Conservation (phyloP, 2,329 filamentous ascomycete genomes). For the Myriosclerotinia scirpicola region DNA sequence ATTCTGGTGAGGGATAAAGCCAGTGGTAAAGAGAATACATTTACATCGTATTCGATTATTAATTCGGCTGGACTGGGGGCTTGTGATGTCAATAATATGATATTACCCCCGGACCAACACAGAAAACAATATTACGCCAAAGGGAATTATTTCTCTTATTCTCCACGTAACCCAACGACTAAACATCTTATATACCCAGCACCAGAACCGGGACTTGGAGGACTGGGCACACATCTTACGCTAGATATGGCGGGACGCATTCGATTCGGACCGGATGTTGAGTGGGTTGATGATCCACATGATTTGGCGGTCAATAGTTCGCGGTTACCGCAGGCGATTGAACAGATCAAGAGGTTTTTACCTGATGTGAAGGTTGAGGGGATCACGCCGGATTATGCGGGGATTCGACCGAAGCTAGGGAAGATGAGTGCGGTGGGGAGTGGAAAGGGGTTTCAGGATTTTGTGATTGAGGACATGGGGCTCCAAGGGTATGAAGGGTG, state of each 20-base stretch:
- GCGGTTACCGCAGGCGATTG: slow-evolving; percentile 65
- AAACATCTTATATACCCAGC: slow-evolving; percentile 83
- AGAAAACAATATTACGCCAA: slow-evolving; percentile 78
- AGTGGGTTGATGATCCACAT: slow-evolving; percentile 75
- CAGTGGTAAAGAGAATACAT: slow-evolving; percentile 52
- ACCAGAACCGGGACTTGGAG: slow-evolving; percentile 75
- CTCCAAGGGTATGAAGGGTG: slow-evolving; percentile 80
- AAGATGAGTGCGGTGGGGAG: slow-evolving; percentile 57
- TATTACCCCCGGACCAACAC: slow-evolving; percentile 60
- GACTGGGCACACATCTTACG: slow-evolving; percentile 90
- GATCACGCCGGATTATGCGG: slow-evolving; percentile 81
- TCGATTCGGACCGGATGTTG: slow-evolving; percentile 91
- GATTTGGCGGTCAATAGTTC: slow-evolving; percentile 68
- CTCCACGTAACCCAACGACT: slow-evolving; percentile 61
- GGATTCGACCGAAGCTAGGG: slow-evolving; percentile 83
- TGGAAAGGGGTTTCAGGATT: slow-evolving; percentile 77
- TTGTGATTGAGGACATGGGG: slow-evolving; percentile 62
- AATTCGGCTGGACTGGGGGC: slow-evolving; percentile 85
- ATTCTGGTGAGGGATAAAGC: slow-evolving; percentile 54
- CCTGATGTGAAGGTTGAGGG: slow-evolving; percentile 67
- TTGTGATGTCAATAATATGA: slow-evolving; percentile 76
- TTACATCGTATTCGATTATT: slow-evolving; percentile 75
- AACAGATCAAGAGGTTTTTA: slow-evolving; percentile 76
- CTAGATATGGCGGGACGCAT: slow-evolving; percentile 82
- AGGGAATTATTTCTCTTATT: slow-evolving; percentile 91